These are phyloP conservation scores for Neofusicoccum cordaticola DNA, from an alignment of 2,329 filamentous ascomycete species.

Conservation along the genomic window DNA sequence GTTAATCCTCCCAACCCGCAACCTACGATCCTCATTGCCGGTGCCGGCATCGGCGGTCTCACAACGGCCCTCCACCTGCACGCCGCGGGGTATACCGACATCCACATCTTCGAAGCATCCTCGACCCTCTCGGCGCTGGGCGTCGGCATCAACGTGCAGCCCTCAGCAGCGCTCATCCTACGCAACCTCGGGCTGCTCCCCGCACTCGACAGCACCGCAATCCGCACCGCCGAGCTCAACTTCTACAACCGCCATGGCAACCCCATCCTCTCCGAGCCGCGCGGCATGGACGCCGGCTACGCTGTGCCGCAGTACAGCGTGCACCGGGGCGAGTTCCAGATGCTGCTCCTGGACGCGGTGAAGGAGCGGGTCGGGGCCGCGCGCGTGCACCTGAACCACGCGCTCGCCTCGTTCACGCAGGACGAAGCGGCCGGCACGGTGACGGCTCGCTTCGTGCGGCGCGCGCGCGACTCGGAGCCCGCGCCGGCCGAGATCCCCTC, in stretches of 20 bases:
- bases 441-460: constrained; percentile 38
- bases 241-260: constrained; percentile 47
- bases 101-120: constrained; percentile 44
- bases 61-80: constrained; percentile 62
- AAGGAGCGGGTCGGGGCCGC: constrained; percentile 41
- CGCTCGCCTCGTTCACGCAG: constrained; percentile 37
- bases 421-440: constrained; percentile 29
- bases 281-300: constrained; percentile 43
- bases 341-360: constrained; percentile 43
- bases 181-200: constrained; percentile 44
- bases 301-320: constrained; percentile 45
- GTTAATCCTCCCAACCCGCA: background rate
- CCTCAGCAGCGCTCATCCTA: constrained; percentile 45
- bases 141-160: constrained; percentile 49
- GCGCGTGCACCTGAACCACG: constrained; percentile 41
- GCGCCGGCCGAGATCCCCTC: constrained; percentile 28
- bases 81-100: constrained; percentile 33
- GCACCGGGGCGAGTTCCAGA: constrained; percentile 47
- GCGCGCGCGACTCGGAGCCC: constrained; percentile 23
- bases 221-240: constrained; percentile 44
- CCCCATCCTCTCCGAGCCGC: constrained; percentile 42
- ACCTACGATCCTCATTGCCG: constrained; percentile 53
- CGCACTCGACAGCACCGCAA: constrained; percentile 39
- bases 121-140: constrained; percentile 43
- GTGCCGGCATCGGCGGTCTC: constrained; percentile 64